A percentile compares a stretch with the other conserved stretches of the same genome.
Conservation (phyloP, 371 early-diverging fungal genomes). For the Mortierella polycephala region DNA sequence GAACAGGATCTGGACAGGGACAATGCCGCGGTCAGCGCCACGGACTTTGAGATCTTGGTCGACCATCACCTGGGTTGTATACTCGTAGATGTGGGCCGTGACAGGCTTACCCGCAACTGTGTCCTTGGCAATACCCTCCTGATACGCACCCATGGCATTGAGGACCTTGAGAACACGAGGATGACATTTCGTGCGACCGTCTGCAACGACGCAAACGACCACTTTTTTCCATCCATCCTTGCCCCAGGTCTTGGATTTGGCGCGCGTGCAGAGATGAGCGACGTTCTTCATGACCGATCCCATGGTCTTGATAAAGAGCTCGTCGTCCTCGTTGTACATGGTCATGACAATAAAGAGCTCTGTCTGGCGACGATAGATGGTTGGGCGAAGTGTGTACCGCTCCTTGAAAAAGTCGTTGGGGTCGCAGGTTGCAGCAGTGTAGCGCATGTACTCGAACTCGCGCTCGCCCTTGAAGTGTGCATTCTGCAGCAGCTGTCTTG, state of each 20-base stretch:
- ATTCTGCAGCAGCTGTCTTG: conserved; percentile 62
- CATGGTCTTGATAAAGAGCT: conserved; percentile 84
- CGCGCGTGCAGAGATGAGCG: conserved; percentile 76
- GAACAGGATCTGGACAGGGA: conserved; percentile 87
- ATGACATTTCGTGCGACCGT: conserved; percentile 75
- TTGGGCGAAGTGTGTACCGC: conserved; percentile 84
- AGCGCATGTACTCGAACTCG: conserved; percentile 83
- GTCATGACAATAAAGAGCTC: conserved; percentile 93
- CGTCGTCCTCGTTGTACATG: conserved; percentile 90
- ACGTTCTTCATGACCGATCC: conserved; percentile 83
- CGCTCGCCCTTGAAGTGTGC: conserved; percentile 61
- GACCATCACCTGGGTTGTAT: conserved; percentile 81
- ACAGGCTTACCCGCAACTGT: conserved; percentile 69
- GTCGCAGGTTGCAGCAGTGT: conserved; percentile 86
- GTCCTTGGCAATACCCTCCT: conserved; percentile 81
- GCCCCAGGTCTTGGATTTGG: conserved; percentile 78
- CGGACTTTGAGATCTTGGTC: conserved; percentile 63
- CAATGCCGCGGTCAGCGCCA: conserved; percentile 70
- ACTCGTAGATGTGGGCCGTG: conserved; percentile 91
- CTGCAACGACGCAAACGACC: conserved; percentile 82
- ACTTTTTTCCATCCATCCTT: conserved; percentile 87
- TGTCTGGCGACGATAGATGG: conserved; percentile 79
- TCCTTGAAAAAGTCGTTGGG: conserved; percentile 82
- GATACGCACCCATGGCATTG: conserved; percentile 87
- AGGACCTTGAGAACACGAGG: conserved; percentile 76